These are phyloP conservation scores for Lipomyces oligophaga DNA, from an alignment of 805 yeast genomes.

Conservation along the genomic window DNA sequence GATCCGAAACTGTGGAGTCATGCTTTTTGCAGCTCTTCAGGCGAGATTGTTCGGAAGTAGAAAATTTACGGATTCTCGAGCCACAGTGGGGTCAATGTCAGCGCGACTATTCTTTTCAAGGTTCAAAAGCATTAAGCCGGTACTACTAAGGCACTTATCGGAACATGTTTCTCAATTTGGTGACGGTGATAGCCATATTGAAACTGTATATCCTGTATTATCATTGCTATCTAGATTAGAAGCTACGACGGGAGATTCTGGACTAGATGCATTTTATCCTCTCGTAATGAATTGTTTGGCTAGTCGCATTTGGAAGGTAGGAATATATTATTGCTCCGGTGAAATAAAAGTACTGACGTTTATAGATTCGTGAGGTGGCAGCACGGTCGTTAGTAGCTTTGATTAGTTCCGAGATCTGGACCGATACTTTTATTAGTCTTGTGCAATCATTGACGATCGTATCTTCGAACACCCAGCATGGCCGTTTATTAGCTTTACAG, in stretches of 20 bases:
- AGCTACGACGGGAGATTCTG: constrained; percentile 53
- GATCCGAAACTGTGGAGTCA: constrained; percentile 84
- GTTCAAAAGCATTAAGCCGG: constrained; percentile 50
- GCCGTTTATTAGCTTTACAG: constrained; percentile 50
- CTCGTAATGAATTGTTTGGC: constrained; percentile 49
- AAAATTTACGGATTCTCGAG: constrained; percentile 35
- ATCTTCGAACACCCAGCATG: constrained; percentile 52
- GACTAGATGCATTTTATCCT: constrained; percentile 50
- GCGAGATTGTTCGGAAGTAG: constrained; percentile 71
- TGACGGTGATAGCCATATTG: constrained; percentile 41
- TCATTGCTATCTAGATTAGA: constrained; percentile 68
- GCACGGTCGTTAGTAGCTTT: constrained; percentile 63
- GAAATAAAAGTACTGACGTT: not conserved
- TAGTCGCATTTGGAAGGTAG: constrained; percentile 62
- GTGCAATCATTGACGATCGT: constrained; percentile 29
- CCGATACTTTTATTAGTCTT: constrained; percentile 35
- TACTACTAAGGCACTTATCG: constrained; percentile 42
- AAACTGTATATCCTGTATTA: constrained; percentile 69
- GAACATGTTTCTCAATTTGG: constrained; percentile 30
- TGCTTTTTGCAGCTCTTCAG: constrained; percentile 84
- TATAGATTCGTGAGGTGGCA: constrained; percentile 68
- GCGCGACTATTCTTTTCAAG: constrained; percentile 70
- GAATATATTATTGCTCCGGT: not conserved
- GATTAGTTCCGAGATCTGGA: constrained; percentile 37
- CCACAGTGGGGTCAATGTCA: constrained; percentile 39